A percentile compares a stretch with the other conserved stretches of the same genome.
Conservation (phyloP, 177 flowering plant genomes). For the Telopea speciosissima region DNA sequence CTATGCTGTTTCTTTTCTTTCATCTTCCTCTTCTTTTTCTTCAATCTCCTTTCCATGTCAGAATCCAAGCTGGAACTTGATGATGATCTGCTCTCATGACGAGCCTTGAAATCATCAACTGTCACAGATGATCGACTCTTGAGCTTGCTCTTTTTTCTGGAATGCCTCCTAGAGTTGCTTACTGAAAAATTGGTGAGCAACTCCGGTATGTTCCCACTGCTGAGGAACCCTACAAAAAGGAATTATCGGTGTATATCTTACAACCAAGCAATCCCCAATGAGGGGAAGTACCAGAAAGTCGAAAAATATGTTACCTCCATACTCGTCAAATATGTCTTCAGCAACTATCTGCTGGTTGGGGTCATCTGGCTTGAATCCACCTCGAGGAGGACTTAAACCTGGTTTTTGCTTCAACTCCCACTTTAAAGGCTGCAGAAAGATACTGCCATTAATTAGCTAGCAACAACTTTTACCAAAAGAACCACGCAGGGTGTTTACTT, state of each 20-base stretch:
- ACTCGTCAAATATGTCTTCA: conserved; percentile 96
- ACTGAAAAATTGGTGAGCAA: conserved; percentile 55
- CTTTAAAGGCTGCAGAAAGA: conserved; percentile 67
- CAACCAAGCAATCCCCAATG: not conserved
- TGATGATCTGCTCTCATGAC: conserved; percentile 16
- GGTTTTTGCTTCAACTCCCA: conserved; percentile 98
- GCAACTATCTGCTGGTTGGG: conserved; percentile 98
- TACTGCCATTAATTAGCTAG: not conserved
- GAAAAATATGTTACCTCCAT: conserved; percentile 59
- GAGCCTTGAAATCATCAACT: conserved; percentile 15
- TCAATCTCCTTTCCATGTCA: conserved; percentile 18
- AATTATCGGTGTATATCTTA: not conserved
- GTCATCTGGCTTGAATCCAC: conserved; percentile 90
- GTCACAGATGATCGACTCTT: conserved; percentile 30
- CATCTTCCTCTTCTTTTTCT: conserved; percentile 13
- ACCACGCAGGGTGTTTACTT: too few relatives aligned
- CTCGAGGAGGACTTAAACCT: conserved; percentile 95
- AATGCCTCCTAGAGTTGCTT: conserved; percentile 38
- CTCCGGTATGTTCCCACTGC: conserved; percentile 55
- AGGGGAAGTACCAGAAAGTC: not conserved
- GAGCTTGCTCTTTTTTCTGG: conserved; percentile 44
- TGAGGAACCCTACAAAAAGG: conserved; percentile 58
- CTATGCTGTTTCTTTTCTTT: conserved; percentile 13
- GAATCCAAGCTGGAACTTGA: conserved; percentile 24
- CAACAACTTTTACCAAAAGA: not conserved